These are phyloP conservation scores for Pochonia chlamydosporia DNA, from an alignment of 2,329 filamentous ascomycete species.

Conservation along the genomic window DNA sequence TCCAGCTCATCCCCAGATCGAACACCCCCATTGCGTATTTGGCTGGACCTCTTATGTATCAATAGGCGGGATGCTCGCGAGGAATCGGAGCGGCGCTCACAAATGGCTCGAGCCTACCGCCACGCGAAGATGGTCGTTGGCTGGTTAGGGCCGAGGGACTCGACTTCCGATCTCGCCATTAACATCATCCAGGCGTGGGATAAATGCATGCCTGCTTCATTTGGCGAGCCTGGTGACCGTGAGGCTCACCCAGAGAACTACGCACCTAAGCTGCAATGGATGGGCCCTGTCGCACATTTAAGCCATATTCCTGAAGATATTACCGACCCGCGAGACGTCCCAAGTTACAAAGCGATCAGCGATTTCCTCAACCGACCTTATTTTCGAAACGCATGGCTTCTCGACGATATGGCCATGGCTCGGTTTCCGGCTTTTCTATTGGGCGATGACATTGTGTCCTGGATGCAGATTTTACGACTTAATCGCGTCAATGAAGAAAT, in stretches of 20 bases:
- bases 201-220: slow-evolving; percentile 22
- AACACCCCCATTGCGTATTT: slow-evolving; percentile 19
- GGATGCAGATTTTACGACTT: slow-evolving; percentile 27
- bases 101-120: slow-evolving; percentile 23
- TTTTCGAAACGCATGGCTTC: slow-evolving; percentile 30
- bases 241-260: slow-evolving; percentile 28
- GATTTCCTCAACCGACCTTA: slow-evolving; percentile 26
- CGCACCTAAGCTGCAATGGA: slow-evolving; percentile 24
- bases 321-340: slow-evolving; percentile 15
- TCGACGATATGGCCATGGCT: slow-evolving; percentile 28
- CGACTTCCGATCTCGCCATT: slow-evolving; percentile 21
- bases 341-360: slow-evolving; percentile 16
- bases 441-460: slow-evolving; percentile 29
- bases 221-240: slow-evolving; percentile 27
- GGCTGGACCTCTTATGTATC: slow-evolving; percentile 25
- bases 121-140: slow-evolving; percentile 26
- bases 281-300: slow-evolving; percentile 18
- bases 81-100: slow-evolving; percentile 19
- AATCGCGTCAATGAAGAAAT: slow-evolving; percentile 30
- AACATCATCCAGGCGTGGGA: slow-evolving; percentile 21
- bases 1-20: no score
- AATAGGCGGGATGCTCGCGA: slow-evolving; percentile 21
- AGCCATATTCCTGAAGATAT: slow-evolving; percentile 16
- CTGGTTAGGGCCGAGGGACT: slow-evolving; percentile 24
- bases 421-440: slow-evolving; percentile 25